A percentile compares a stretch with the other conserved stretches of the same genome.
Evolutionary conservation across 2,329 filamentous ascomycete species (phyloP).

Genomic region (Colletotrichum agaves): DNA sequence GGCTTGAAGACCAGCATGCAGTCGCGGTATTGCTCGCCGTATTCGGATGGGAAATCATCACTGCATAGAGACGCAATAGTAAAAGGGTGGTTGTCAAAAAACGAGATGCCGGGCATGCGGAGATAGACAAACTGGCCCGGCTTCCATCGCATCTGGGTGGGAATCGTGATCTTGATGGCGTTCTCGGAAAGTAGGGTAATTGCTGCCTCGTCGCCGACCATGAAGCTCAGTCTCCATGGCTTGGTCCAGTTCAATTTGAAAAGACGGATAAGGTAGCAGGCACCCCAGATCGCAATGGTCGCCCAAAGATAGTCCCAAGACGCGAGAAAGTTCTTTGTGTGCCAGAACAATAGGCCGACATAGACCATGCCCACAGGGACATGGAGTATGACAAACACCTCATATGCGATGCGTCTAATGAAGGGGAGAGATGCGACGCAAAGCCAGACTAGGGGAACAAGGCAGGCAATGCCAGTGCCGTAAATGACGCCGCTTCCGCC

Average conservation of each 20-base stretch:
- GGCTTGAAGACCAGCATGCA: slow-evolving; percentile 93
- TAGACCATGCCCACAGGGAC: slow-evolving; percentile 84
- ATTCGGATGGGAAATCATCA: slow-evolving; percentile 91
- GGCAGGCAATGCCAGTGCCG: slow-evolving; percentile 84
- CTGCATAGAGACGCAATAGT: slow-evolving; percentile 94
- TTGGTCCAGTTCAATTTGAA: slow-evolving; percentile 92
- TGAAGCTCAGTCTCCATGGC: slow-evolving; percentile 80
- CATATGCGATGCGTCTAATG: slow-evolving; percentile 81
- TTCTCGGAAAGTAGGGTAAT: slow-evolving; percentile 91
- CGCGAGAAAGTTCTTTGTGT: slow-evolving; percentile 89
- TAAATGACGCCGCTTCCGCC: slow-evolving; percentile 77
- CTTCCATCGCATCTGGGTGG: slow-evolving; percentile 91
- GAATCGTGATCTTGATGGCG: slow-evolving; percentile 94
- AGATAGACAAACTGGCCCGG: slow-evolving; percentile 96
- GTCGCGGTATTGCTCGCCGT: slow-evolving; percentile 88
- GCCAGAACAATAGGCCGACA: slow-evolving; percentile 91
- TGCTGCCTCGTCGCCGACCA: slow-evolving; percentile 91
- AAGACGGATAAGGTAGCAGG: slow-evolving; percentile 79
- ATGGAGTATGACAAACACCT: slow-evolving; percentile 85
- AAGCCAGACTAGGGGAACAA: slow-evolving; percentile 84
- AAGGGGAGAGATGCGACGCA: slow-evolving; percentile 86
- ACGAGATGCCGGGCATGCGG: slow-evolving; percentile 89
- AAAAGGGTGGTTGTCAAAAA: slow-evolving; percentile 95
- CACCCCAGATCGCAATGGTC: slow-evolving; percentile 80
- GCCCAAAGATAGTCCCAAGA: slow-evolving; percentile 92